These are phyloP conservation scores for Quambalaria eucalypti DNA, from an alignment of 1,284 basidiomycete species.

Conservation along the genomic window DNA sequence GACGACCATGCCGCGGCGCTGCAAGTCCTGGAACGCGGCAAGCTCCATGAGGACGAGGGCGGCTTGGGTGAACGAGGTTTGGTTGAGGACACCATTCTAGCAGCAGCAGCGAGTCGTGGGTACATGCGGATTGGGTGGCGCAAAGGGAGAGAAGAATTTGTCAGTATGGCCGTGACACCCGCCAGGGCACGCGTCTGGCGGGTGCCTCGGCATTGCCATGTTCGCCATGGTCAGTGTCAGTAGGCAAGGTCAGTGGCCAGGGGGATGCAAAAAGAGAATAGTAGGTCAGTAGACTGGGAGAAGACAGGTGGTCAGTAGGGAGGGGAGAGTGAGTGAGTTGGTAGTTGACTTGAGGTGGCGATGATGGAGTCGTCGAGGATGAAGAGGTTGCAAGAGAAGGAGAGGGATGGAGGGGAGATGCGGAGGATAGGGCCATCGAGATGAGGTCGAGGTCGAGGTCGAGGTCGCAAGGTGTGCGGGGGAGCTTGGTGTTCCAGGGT, in stretches of 20 bases:
- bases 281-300: background rate
- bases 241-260: background rate
- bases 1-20: slow-evolving; percentile 85
- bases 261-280: background rate
- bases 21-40: slow-evolving; percentile 96
- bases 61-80: slow-evolving; percentile 97
- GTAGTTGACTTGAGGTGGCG: background rate
- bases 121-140: background rate
- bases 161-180: background rate
- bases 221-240: background rate
- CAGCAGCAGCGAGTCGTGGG: background rate
- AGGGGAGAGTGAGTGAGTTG: background rate
- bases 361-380: background rate
- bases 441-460: background rate
- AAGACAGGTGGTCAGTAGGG: background rate
- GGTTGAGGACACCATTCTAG: slow-evolving; percentile 57
- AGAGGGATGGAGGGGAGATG: background rate
- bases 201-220: background rate
- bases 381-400: background rate
- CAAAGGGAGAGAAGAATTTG: background rate
- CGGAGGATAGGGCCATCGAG: background rate
- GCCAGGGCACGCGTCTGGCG: background rate
- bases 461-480: no score
- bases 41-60: slow-evolving; percentile 89
- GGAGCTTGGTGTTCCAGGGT: no score